phyloP scores from a whole-genome alignment of 2,329 filamentous ascomycete genomes.

The Scedosporium boydii region DNA sequence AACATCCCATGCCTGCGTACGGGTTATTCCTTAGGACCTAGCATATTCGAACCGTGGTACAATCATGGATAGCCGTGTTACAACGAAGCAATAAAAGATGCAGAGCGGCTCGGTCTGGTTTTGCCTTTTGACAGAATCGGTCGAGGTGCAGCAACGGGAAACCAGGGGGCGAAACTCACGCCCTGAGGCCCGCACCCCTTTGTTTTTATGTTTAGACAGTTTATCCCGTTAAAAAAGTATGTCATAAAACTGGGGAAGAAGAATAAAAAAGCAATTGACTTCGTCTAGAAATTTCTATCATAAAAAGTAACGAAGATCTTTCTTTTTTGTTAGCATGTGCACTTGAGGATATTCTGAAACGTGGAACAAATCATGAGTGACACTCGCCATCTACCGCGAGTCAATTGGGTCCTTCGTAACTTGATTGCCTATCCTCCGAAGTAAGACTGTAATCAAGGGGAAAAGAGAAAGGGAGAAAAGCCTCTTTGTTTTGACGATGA shows the following conservation, averaged over 20 bases:
- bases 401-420: background rate
- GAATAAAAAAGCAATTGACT: too few species aligned
- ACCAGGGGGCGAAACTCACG: background rate
- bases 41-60: background rate
- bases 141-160: background rate
- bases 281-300: too few species aligned
- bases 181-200: too few species aligned
- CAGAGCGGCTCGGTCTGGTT: slow-evolving; percentile 1
- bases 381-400: background rate
- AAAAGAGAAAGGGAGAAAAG: background rate
- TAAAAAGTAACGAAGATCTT: too few species aligned
- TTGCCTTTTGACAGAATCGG: background rate
- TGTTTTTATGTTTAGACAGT: too few species aligned
- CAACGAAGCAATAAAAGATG: background rate
- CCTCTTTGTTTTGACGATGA: background rate
- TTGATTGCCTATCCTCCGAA: background rate
- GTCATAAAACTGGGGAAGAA: too few species aligned
- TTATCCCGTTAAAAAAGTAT: too few species aligned
- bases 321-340: too few species aligned
- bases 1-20: background rate
- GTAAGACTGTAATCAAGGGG: background rate
- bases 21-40: background rate
- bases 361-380: too few species aligned
- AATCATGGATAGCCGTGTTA: background rate
- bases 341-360: too few species aligned